phyloP scores from a whole-genome alignment of 768 basidiomycete genomes.

The Trametes meyenii region DNA sequence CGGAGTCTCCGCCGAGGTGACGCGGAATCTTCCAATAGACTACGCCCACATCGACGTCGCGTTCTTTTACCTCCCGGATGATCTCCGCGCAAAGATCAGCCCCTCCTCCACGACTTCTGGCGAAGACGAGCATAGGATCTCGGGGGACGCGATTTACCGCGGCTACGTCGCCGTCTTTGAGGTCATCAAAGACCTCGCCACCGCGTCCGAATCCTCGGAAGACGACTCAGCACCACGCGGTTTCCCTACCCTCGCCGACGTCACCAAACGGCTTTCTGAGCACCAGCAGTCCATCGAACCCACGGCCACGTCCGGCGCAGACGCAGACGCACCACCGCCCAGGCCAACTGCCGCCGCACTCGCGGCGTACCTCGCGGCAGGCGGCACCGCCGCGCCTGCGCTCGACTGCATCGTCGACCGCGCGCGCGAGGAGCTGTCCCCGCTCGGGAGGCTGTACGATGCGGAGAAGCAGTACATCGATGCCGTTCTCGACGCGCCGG shows the following conservation, averaged over 20 bases:
- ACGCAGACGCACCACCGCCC: slow-evolving; percentile 8
- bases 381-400: slow-evolving; percentile 34
- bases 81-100: slow-evolving; percentile 14
- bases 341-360: background rate
- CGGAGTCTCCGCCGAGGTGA: slow-evolving; percentile 11
- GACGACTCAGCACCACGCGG: slow-evolving; percentile 2
- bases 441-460: slow-evolving; percentile 30
- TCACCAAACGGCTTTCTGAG: slow-evolving; percentile 13
- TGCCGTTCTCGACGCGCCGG: slow-evolving; percentile 21
- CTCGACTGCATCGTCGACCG: slow-evolving; percentile 35
- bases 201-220: background rate
- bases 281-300: background rate
- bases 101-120: background rate
- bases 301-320: background rate
- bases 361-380: slow-evolving; percentile 29
- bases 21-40: slow-evolving; percentile 14
- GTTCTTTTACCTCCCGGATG: slow-evolving; percentile 16
- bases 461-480: slow-evolving; percentile 27
- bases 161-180: slow-evolving; percentile 34
- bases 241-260: slow-evolving; percentile 23
- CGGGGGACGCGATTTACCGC: slow-evolving; percentile 31
- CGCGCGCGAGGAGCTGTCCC: slow-evolving; percentile 31
- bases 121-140: background rate
- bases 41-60: slow-evolving; percentile 18
- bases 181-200: slow-evolving; percentile 26